Evolutionary conservation across 495 filamentous ascomycete species (phyloP), one percentile per base, ranked within the genome.

Genomic region (Penicillium flavigenum): DNA sequence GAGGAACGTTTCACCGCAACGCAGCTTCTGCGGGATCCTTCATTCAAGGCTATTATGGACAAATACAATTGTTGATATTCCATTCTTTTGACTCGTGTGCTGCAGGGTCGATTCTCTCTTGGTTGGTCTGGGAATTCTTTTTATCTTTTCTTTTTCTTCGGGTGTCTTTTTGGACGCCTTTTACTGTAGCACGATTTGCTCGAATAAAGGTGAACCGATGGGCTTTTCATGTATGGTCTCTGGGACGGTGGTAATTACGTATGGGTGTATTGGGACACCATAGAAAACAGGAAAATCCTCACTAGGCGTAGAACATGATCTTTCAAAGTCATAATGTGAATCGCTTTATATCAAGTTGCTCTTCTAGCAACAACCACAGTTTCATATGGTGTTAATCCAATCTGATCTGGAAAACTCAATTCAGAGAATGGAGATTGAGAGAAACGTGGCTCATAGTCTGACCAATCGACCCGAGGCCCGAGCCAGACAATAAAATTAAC

Each of bases 381-480:
- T 56, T 76, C 74, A 60, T 67, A 76, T 22, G 59, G 61, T 8
- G 70, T 59, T 32, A 78, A 20, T 32, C 74, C 74, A 11, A 62
- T 51, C 42, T 67, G 56, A 16, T 70, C 70, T 29, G 54, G 45
- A 51, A 69, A 44, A 9, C 36, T 58, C 47, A 69, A 42, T 5
- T 64, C 61, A 43, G 58, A 72, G 29, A 63, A 67, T 5, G 47
- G 10, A 38, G 65, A 68, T 8, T 55, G 29, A 1, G 38, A 38
- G 62, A 71, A 69, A 26, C 63, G 63, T 29, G 46, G 43, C 58
- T 72, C 65, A 63, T 77, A 76, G 48, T 81, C 79, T 1, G 56
- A 59, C 72, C 76, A 80, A 56, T 84, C 82, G 5, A 66, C 72
- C 45, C 47, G 60, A 2, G 80, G 81, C 5, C 81, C 81, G 19